Evolutionary conservation across 805 yeast genomes (phyloP).

Genomic region (Clavispora fructus): DNA sequence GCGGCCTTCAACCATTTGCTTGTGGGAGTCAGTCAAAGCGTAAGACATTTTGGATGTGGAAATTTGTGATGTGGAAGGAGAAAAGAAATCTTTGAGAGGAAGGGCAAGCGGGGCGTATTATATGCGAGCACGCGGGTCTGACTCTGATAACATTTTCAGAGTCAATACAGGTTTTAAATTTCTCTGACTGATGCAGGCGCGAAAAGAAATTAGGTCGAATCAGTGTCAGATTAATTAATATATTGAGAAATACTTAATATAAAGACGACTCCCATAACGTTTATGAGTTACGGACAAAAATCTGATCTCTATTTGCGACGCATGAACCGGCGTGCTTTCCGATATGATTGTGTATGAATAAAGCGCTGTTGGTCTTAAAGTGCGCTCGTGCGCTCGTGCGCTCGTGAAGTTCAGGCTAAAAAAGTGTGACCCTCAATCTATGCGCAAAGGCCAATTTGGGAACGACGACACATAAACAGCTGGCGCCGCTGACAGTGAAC

Average conservation of each 20-base stretch:
- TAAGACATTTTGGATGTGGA: constrained; percentile 27
- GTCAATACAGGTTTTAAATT: not conserved
- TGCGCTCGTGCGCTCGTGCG: not conserved
- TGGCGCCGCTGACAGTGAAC: constrained; percentile 72
- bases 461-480: constrained; percentile 80
- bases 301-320: not conserved
- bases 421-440: constrained; percentile 63
- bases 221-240: not conserved
- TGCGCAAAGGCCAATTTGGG: constrained; percentile 87
- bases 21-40: constrained; percentile 46
- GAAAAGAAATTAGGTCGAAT: not conserved
- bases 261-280: not conserved
- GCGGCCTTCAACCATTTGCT: constrained; percentile 53
- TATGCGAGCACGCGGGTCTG: constrained; percentile 1
- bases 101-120: not conserved
- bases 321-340: not conserved
- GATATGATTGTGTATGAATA: not conserved
- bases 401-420: constrained; percentile 8
- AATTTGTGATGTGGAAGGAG: not conserved
- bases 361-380: not conserved
- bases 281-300: not conserved
- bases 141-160: not conserved
- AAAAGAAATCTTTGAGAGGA: not conserved
- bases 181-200: not conserved
- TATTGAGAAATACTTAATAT: not conserved